Conservation (phyloP, 192 early-diverging fungal species). For the Rhizophlyctis rosea region DNA sequence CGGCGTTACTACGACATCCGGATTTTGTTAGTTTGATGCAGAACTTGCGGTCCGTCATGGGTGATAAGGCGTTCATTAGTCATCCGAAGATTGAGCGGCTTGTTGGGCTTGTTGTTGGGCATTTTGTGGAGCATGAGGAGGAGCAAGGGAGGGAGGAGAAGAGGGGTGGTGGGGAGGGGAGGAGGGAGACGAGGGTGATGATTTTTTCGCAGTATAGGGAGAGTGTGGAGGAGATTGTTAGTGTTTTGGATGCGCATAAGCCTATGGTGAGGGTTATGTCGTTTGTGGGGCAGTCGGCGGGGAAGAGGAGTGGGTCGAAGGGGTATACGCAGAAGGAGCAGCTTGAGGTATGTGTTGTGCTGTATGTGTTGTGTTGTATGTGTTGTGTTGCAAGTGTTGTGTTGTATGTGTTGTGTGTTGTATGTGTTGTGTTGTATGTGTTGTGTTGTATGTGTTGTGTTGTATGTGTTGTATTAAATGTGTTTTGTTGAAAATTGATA, state of each 20-base stretch:
- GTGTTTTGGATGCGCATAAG: conserved; percentile 49
- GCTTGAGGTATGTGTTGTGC: conserved; percentile 50
- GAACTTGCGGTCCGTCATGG: conserved; percentile 2
- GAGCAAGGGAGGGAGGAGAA: conserved; percentile 7
- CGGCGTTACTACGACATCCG: conserved; percentile 1
- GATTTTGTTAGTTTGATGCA: conserved; percentile 9
- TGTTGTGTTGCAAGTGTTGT: too few species aligned
- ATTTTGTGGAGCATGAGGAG: conserved; percentile 57
- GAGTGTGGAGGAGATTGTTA: conserved; percentile 80
- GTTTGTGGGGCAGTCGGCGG: conserved; percentile 77
- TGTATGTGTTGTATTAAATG: too few species aligned
- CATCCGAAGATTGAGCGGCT: conserved; percentile 84
- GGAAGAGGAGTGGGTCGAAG: conserved; percentile 49
- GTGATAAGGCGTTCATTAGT: conserved; percentile 8
- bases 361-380: background rate
- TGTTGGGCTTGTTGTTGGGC: conserved; percentile 58
- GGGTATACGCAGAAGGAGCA: conserved; percentile 86
- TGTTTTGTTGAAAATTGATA: conserved; percentile 1
- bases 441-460: too few species aligned
- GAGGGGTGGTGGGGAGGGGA: conserved; percentile 1
- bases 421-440: too few species aligned
- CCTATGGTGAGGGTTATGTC: conserved; percentile 66
- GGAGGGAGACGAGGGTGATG: conserved; percentile 64
- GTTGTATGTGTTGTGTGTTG: too few species aligned
- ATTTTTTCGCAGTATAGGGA: conserved; percentile 83